Evolutionary conservation across 106 monocot species (phyloP).

Genomic region (Xerophyta viscosa): DNA sequence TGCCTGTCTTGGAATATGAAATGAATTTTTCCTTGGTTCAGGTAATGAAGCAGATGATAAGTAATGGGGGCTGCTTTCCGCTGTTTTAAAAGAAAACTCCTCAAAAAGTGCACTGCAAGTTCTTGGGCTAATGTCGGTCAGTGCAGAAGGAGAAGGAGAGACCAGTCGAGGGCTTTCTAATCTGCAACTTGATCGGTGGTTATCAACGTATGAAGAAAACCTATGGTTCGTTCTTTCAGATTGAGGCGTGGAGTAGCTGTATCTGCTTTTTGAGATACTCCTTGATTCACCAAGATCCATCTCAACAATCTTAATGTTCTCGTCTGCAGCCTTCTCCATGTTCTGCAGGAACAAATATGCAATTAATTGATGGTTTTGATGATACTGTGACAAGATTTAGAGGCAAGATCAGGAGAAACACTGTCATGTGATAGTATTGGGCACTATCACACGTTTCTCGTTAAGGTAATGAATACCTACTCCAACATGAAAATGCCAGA

Average conservation of each 20-base stretch:
- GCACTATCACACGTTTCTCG: too few species aligned
- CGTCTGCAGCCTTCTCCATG: constrained; percentile 18
- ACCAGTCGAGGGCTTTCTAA: neutral
- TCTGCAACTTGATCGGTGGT: neutral
- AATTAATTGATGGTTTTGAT: neutral
- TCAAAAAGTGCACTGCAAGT: constrained; percentile 19
- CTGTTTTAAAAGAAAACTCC: constrained; percentile 29
- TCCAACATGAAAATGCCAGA: too few species aligned
- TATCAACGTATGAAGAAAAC: constrained; percentile 8
- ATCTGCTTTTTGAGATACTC: constrained; percentile 22
- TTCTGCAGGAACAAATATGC: constrained; percentile 8
- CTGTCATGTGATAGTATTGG: too few species aligned
- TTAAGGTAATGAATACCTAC: too few species aligned
- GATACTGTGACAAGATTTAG: too few species aligned
- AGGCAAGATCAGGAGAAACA: too few species aligned
- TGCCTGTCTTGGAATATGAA: neutral
- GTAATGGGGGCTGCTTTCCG: constrained; percentile 21
- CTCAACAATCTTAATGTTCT: constrained; percentile 36
- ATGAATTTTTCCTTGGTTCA: neutral
- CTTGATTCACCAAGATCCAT: constrained; percentile 26
- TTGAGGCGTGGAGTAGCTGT: constrained; percentile 10
- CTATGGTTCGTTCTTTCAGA: constrained; percentile 20
- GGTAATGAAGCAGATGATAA: constrained; percentile 16
- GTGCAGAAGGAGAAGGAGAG: constrained; percentile 9
- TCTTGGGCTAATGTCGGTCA: constrained; percentile 21